Percentiles rank a stretch among this genome's conserved stretches.
Evolutionary conservation across 208 protist genomes (phyloP).

Genomic region (Leishmania major): DNA sequence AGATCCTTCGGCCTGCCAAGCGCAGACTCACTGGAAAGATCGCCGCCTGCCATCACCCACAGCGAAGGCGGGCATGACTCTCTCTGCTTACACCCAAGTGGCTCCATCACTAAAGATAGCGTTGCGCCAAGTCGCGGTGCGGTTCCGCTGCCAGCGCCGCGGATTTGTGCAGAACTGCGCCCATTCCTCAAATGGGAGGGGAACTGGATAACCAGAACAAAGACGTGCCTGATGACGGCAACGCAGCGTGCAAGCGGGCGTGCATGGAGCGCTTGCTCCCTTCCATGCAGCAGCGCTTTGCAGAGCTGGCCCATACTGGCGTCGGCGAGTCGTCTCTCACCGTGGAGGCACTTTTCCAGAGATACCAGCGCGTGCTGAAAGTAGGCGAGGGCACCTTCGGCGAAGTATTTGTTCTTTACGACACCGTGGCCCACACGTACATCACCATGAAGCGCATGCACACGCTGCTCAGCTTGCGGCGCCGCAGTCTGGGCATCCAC

Average conservation of each 20-base stretch:
- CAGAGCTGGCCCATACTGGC: slow-evolving; percentile 10
- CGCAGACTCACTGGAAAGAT: slow-evolving; percentile 2
- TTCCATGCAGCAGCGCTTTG: slow-evolving; percentile 18
- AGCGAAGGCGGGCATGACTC: background rate
- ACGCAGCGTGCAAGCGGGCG: slow-evolving; percentile 20
- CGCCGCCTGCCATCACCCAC: background rate
- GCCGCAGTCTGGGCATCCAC: slow-evolving; percentile 58
- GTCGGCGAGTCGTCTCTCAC: slow-evolving; percentile 6
- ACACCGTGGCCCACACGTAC: slow-evolving; percentile 64
- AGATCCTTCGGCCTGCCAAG: background rate
- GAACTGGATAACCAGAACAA: background rate
- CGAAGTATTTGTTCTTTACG: slow-evolving; percentile 86
- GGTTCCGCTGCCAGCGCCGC: background rate
- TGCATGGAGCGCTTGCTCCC: slow-evolving; percentile 27
- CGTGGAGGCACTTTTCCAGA: slow-evolving; percentile 33
- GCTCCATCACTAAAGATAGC: background rate
- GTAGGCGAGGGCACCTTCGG: slow-evolving; percentile 89
- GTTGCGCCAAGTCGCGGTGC: background rate
- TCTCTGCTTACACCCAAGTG: background rate
- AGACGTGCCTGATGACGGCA: slow-evolving; percentile 3
- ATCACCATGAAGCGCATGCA: slow-evolving; percentile 88
- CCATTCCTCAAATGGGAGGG: background rate
- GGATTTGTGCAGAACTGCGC: background rate
- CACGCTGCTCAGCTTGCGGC: slow-evolving; percentile 55
- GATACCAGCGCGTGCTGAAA: slow-evolving; percentile 75